These are phyloP conservation scores for Trichoderma reesei DNA, from an alignment of 495 filamentous ascomycete species.

Conservation along the genomic window DNA sequence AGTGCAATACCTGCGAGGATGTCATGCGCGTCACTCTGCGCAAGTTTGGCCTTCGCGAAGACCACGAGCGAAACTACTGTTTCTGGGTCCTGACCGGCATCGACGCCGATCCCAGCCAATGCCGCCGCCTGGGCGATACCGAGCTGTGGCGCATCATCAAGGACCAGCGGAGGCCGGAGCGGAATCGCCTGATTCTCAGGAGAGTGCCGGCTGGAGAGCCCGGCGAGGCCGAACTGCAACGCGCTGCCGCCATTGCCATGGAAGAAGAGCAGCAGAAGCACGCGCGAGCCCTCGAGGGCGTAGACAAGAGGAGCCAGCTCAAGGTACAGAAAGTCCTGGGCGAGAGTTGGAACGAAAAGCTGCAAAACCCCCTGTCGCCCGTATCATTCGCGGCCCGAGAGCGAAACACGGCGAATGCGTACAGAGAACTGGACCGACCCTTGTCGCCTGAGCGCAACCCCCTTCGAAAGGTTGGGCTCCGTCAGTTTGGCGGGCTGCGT, in stretches of 20 bases:
- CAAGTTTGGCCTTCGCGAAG: constrained; percentile 68
- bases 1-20: constrained; percentile 82
- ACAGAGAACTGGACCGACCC: constrained; percentile 47
- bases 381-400: constrained; percentile 55
- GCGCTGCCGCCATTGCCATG: constrained; percentile 71
- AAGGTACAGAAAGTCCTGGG: constrained; percentile 81
- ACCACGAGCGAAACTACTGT: constrained; percentile 69
- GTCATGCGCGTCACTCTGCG: constrained; percentile 75
- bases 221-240: constrained; percentile 65
- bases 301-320: constrained; percentile 53
- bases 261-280: constrained; percentile 74
- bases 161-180: constrained; percentile 63
- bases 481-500: constrained; percentile 75
- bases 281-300: constrained; percentile 50
- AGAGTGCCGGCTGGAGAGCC: constrained; percentile 84
- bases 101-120: constrained; percentile 69
- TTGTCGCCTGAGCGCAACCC: constrained; percentile 42
- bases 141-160: constrained; percentile 81
- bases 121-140: constrained; percentile 66
- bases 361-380: constrained; percentile 74
- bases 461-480: constrained; percentile 50
- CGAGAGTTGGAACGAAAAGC: constrained; percentile 65
- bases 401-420: constrained; percentile 53
- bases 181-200: constrained; percentile 80
- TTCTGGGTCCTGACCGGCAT: constrained; percentile 74